phyloP scores from a whole-genome alignment of 2,329 filamentous ascomycete genomes.

The Pseudogymnoascus sp. region DNA sequence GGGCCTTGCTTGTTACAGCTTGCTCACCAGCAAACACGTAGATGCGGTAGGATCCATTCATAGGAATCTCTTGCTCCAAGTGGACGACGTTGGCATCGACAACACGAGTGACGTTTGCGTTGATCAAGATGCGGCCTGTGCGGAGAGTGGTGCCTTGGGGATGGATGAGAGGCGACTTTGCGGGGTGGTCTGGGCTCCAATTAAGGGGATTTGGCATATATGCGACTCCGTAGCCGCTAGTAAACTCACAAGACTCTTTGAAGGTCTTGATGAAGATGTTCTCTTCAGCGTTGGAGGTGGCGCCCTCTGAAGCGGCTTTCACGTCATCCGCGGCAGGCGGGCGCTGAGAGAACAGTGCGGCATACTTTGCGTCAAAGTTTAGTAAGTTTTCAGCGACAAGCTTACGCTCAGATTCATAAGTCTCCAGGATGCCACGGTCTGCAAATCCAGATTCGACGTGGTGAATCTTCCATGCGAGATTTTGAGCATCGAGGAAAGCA shows the following conservation, averaged over 20 bases:
- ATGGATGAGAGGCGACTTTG: conserved; percentile 61
- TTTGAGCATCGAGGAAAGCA: conserved; percentile 72
- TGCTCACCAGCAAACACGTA: conserved; percentile 76
- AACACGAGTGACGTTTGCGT: conserved; percentile 75
- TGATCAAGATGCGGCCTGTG: conserved; percentile 67
- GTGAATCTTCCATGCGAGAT: conserved; percentile 94
- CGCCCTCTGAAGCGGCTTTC: conserved; percentile 47
- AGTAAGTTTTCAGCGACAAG: conserved; percentile 76
- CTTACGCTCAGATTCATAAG: conserved; percentile 81
- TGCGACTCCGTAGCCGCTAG: conserved; percentile 81
- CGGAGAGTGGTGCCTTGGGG: conserved; percentile 56
- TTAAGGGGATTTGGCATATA: conserved; percentile 79
- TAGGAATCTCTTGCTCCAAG: conserved; percentile 79
- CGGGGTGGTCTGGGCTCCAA: conserved; percentile 67
- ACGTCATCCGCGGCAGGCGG: conserved; percentile 67
- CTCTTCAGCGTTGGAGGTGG: conserved; percentile 37
- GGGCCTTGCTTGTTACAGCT: conserved; percentile 48
- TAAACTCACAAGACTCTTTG: conserved; percentile 87
- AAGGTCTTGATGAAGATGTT: conserved; percentile 84
- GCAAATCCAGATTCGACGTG: conserved; percentile 79
- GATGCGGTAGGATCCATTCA: conserved; percentile 81
- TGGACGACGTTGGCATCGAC: conserved; percentile 85
- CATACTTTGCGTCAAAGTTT: conserved; percentile 81
- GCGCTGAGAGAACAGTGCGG: conserved; percentile 77
- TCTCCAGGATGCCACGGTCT: conserved; percentile 62